phyloP scores from a whole-genome alignment of 2,329 filamentous ascomycete genomes.

The Cytospora piceicola region DNA sequence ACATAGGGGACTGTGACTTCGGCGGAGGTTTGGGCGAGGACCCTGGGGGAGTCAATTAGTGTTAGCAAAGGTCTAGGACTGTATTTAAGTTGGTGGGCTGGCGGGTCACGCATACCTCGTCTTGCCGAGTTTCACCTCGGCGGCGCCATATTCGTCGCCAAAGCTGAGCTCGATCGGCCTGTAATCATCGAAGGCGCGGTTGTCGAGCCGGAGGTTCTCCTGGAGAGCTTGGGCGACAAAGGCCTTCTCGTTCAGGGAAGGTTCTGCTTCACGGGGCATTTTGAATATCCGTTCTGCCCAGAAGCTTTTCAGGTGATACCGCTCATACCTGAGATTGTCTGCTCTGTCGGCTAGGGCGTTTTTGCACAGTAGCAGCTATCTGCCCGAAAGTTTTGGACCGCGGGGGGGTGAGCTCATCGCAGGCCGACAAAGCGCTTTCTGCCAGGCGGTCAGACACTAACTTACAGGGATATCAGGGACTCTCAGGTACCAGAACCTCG shows the following conservation, averaged over 20 bases:
- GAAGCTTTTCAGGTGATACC: conserved; percentile 34
- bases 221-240: conserved; percentile 85
- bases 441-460: conserved; percentile 27
- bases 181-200: conserved; percentile 79
- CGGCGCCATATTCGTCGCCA: conserved; percentile 88
- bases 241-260: conserved; percentile 83
- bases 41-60: conserved; percentile 54
- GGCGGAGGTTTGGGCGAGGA: conserved; percentile 83
- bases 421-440: conserved; percentile 14
- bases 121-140: conserved; percentile 85
- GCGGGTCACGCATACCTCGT: conserved; percentile 68
- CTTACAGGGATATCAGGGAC: conserved; percentile 21
- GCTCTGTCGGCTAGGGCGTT: neutral
- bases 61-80: conserved; percentile 13
- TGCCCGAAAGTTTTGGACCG: conserved; percentile 26
- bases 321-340: conserved; percentile 14
- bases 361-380: neutral
- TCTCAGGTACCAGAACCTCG: conserved; percentile 19
- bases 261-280: conserved; percentile 93
- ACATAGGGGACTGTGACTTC: conserved; percentile 84
- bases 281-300: conserved; percentile 27
- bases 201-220: conserved; percentile 82
- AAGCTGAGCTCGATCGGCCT: conserved; percentile 78
- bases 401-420: conserved; percentile 25
- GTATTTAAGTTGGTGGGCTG: neutral